phyloP scores from a whole-genome alignment of 768 basidiomycete species.

The Clitopilus hobsonii region DNA sequence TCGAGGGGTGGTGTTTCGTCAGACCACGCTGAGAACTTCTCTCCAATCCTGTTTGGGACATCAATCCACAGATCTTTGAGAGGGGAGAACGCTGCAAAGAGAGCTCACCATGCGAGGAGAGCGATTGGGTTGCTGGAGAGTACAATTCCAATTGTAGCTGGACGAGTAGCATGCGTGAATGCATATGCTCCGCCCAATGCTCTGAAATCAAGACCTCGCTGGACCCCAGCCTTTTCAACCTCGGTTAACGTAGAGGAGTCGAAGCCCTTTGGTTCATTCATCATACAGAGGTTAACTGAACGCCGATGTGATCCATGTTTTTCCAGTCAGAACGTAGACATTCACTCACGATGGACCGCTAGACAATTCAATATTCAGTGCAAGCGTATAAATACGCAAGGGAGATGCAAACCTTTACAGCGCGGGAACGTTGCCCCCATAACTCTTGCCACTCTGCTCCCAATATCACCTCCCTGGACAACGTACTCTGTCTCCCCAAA shows the following conservation, averaged over 20 bases:
- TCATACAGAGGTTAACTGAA: not conserved
- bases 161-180: not conserved
- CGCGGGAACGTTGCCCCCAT: not conserved
- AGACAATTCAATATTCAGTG: not conserved
- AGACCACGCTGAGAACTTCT: not conserved
- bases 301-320: too few species aligned
- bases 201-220: not conserved
- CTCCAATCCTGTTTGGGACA: not conserved
- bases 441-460: not conserved
- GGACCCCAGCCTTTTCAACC: not conserved
- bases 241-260: not conserved
- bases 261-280: not conserved
- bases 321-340: too few species aligned
- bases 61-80: too few species aligned
- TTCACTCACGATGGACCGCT: not conserved
- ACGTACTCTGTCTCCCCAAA: not conserved
- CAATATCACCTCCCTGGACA: not conserved
- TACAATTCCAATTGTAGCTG: not conserved
- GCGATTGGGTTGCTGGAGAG: not conserved
- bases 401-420: not conserved
- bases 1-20: not conserved
- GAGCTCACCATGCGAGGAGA: not conserved
- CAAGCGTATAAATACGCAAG: not conserved
- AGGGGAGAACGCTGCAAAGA: not conserved
- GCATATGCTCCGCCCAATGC: not conserved